A percentile compares a stretch with the other conserved stretches of the same genome.
Evolutionary conservation across 225 moss, liverwort and hornwort genomes (phyloP).

Genomic region (Takakia lepidozioides): DNA sequence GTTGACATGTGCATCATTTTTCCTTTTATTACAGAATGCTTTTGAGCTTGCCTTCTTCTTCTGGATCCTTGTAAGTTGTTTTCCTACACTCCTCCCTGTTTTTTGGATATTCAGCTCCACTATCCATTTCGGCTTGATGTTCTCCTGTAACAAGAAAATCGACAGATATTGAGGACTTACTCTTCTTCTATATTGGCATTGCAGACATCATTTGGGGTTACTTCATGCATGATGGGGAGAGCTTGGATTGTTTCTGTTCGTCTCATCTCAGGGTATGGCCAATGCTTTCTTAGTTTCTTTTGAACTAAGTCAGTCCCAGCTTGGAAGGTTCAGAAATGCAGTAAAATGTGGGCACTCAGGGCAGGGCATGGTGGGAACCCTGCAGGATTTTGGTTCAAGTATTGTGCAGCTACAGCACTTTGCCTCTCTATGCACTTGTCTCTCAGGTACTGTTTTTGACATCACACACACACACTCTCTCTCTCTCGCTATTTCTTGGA

Average conservation of each 20-base stretch:
- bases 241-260: slow-evolving; percentile 59
- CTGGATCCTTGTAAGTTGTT: slow-evolving; percentile 66
- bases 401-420: slow-evolving; percentile 60
- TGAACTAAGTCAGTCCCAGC: neutral
- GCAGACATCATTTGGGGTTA: slow-evolving; percentile 65
- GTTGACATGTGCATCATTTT: too few relatives aligned
- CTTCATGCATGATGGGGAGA: slow-evolving; percentile 63
- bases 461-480: too few relatives aligned
- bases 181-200: neutral
- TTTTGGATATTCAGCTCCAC: neutral
- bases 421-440: slow-evolving; percentile 80
- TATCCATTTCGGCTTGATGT: neutral
- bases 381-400: slow-evolving; percentile 59
- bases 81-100: neutral
- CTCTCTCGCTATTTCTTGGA: too few relatives aligned
- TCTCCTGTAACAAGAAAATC: too few relatives aligned
- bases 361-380: too few relatives aligned
- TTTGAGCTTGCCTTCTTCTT: slow-evolving; percentile 89
- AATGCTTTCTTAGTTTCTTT: neutral
- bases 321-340: neutral
- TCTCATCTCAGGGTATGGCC: slow-evolving; percentile 54
- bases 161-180: too few relatives aligned
- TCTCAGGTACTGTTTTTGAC: too few relatives aligned
- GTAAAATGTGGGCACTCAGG: neutral
- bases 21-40: slow-evolving; percentile 66